Evolutionary conservation across 345 rosid genomes (phyloP).

Genomic region (Psidium guajava): DNA sequence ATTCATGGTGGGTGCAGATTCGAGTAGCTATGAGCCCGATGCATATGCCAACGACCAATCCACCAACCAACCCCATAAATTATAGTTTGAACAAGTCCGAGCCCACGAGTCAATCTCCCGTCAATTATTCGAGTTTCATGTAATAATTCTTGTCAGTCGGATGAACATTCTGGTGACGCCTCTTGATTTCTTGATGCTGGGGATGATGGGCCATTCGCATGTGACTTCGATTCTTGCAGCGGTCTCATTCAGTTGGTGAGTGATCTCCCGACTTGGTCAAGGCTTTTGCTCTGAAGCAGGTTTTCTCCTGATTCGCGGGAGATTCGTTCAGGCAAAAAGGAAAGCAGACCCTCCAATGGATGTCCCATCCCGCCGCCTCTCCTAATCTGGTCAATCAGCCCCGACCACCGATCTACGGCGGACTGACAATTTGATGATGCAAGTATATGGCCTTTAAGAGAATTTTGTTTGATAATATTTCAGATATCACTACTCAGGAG

Average conservation of each 20-base stretch:
- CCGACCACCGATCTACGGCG: not conserved
- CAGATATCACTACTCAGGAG: not conserved
- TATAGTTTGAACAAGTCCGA: not conserved
- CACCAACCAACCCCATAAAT: not conserved
- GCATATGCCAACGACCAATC: not conserved
- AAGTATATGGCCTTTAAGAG: not conserved
- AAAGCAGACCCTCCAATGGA: not conserved
- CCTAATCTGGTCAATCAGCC: too few species aligned
- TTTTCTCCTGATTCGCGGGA: not conserved
- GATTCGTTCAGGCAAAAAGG: not conserved
- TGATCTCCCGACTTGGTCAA: not conserved
- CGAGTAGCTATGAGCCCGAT: not conserved
- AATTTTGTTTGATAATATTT: not conserved
- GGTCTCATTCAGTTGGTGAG: not conserved
- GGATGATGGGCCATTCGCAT: not conserved
- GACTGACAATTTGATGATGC: not conserved
- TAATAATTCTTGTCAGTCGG: not conserved
- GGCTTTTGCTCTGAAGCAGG: not conserved
- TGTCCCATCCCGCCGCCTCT: not conserved
- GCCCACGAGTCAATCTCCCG: not conserved
- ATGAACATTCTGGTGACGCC: not conserved
- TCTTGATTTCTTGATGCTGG: not conserved
- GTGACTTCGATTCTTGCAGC: not conserved
- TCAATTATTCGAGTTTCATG: not conserved
- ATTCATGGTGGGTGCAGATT: not conserved